Base-by-base conservation (phyloP, 208 protist genomes). In the Trypanosoma vivax region DNA sequence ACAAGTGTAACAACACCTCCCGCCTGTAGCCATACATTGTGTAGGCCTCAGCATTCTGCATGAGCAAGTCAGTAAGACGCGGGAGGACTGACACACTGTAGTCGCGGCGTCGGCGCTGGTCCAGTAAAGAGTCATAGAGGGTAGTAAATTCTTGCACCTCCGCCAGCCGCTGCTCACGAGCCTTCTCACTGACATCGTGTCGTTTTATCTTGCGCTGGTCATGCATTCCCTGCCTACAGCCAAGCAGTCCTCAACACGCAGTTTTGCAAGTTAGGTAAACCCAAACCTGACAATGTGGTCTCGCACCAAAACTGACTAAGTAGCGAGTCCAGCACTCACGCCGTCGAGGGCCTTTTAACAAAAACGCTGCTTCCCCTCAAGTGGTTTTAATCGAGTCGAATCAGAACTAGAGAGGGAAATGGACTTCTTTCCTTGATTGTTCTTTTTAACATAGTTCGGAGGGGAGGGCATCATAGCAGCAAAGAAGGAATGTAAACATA, bases 21-120 rank as follows among this genome's bases (percentile, higher is more conserved):
- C 84, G 66, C 19, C 82, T 68, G 48, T 80, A 90, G 65, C 90
- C 91, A 57, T 86, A 95, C 30, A 84, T 66, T 2, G 84, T 69
- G 70, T 95, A 93, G 7, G 69, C 75, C 46, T 95, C 81, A 7
- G 89, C 81, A 42, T 87, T 76, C 10, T 77, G 59, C 23, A 64
- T 33, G 1, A 93, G 62, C 29, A 95, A 50, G 14, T 33, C 43
- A 21, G 69, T 58, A 5, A 69, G 73, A 30, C 74, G 51, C 18
- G 49, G 39, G 2, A 91, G 49, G 2, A 70, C 65, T 2, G 66
- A 35, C 23, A 39, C 37, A 1, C 57, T 72, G 59, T 70, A 75
- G 16, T 63, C 37, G 16, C 59, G 30, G 5, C 30, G 13, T 11
- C 61, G 48, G 2, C 53, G 45, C 27, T 74, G 35, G 28, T 59